phyloP scores from a whole-genome alignment of 768 basidiomycete species.

The Boletus barrowsii region DNA sequence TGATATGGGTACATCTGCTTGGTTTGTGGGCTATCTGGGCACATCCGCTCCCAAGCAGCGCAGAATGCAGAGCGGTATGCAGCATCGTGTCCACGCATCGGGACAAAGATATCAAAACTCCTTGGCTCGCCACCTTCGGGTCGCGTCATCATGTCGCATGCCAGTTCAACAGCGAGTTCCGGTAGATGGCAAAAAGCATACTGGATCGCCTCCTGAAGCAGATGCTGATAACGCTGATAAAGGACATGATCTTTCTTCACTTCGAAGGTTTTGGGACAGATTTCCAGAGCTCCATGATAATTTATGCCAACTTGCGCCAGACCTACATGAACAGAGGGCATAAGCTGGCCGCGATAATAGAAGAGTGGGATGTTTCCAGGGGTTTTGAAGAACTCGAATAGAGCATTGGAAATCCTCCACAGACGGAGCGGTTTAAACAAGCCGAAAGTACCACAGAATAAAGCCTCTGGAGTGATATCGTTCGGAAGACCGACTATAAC shows the following conservation, averaged over 20 bases:
- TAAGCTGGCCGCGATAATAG: conserved; percentile 16
- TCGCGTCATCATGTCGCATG: conserved; percentile 10
- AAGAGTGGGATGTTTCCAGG: conserved; percentile 7
- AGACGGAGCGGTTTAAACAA: conserved; percentile 7
- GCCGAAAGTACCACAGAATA: conserved; percentile 15
- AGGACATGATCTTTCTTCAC: conserved; percentile 4
- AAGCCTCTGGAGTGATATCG: conserved; percentile 8
- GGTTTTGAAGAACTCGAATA: conserved; percentile 17
- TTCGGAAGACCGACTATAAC: conserved; percentile 14
- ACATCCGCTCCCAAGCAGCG: conserved; percentile 1
- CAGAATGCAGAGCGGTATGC: conserved; percentile 9
- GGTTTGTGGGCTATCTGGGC: neutral
- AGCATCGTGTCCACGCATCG: neutral
- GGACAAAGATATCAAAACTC: neutral
- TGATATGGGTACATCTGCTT: conserved; percentile 5
- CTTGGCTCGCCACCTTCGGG: neutral
- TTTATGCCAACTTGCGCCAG: conserved; percentile 11
- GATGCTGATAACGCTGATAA: conserved; percentile 10
- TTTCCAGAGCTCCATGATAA: conserved; percentile 13
- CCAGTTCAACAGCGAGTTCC: conserved; percentile 15
- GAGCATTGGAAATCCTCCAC: conserved; percentile 12
- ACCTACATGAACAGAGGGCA: conserved; percentile 1
- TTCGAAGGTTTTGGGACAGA: conserved; percentile 3
- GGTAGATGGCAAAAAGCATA: conserved; percentile 10
- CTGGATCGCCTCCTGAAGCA: conserved; percentile 9